Base-by-base conservation (phyloP, 495 filamentous ascomycete genomes). In the Xylaria castorea region DNA sequence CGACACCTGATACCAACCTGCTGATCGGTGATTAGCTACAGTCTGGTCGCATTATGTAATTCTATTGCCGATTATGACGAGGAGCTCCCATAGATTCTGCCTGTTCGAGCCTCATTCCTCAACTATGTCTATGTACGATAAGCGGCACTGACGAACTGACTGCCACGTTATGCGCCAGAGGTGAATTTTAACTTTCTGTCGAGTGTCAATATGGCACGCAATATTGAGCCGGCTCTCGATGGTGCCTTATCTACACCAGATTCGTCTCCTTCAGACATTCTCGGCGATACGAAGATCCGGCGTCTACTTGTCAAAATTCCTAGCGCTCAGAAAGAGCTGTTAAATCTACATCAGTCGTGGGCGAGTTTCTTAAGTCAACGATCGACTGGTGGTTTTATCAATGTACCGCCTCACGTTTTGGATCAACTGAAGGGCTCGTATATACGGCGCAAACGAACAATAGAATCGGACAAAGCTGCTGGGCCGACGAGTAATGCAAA, bases 271-370 rank as follows among this genome's bases (percentile, higher is more conserved):
- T 68, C 73, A 5, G 63, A 73, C 30, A 25, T 75, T 3, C 5
- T 79, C 36, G 76, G 71, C 9, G 74, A 76, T 12, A 71, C 46
- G 20, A 74, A 60, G 12, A 66, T 78, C 50, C 30, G 60, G 46
- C 78, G 68, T n/a, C 50, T 22, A 42, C 68, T 91, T 73, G 79
- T 89, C 34, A 81, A 72, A 42, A 88, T 94, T 58, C 87, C 89
- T 7, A 85, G 80, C 44, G 86, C 89, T 20, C 94, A 97, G 76
- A 80, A 81, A 62, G 75, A 82, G 25, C 77, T 94, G 22, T 78
- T 97, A 5, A 84, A 88, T 20, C 76, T 80, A 3, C 71, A 78
- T 20, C 82, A 88, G 38, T 80, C 83, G 1, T 87, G 85, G 85
- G 78, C 73, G 18, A 44, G 68, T 44, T 53, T 63, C 42, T 71